Evolutionary conservation across 1,284 basidiomycete genomes (phyloP).

Genomic region (Papiliotrema nemorosa): DNA sequence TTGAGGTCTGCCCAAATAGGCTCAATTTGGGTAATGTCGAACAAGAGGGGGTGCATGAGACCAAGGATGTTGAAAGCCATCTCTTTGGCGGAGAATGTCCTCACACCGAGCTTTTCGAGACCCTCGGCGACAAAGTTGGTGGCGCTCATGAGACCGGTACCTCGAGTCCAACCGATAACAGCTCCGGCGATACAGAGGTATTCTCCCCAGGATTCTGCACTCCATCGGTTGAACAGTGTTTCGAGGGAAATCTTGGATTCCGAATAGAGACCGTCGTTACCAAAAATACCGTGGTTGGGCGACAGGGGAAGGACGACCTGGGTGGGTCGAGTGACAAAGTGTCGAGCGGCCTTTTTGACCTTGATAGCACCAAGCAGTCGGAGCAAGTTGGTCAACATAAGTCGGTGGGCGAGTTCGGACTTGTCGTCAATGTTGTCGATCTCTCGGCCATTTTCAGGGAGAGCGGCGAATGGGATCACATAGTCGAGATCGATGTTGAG

Average conservation of each 20-base stretch:
- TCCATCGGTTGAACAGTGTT: conserved; percentile 97
- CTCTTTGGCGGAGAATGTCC: conserved; percentile 98
- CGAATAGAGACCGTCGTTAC: conserved; percentile 95
- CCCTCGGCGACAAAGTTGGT: conserved; percentile 94
- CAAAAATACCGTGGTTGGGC: conserved; percentile 96
- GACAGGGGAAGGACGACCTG: conserved; percentile 96
- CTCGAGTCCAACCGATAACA: conserved; percentile 97
- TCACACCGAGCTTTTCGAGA: conserved; percentile 86
- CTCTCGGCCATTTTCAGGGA: conserved; percentile 97
- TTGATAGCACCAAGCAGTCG: conserved; percentile 96
- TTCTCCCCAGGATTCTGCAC: conserved; percentile 98
- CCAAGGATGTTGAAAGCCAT: conserved; percentile 99
- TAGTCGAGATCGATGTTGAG: conserved; percentile 96
- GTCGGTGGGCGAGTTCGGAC: conserved; percentile 95
- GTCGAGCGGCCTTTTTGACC: conserved; percentile 92
- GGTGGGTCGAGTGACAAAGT: conserved; percentile 95
- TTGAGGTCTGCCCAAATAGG: conserved; percentile 98
- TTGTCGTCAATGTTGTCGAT: conserved; percentile 96
- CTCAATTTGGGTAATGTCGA: conserved; percentile 99
- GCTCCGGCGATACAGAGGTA: conserved; percentile 97
- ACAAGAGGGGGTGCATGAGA: conserved; percentile 97
- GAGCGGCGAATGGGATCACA: conserved; percentile 95
- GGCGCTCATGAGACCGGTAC: conserved; percentile 95
- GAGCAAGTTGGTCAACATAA: conserved; percentile 90
- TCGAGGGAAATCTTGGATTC: conserved; percentile 98